A percentile compares a stretch with the other conserved stretches of the same genome.
phyloP scores from a whole-genome alignment of 495 filamentous ascomycete species.

The Trichoderma reesei region DNA sequence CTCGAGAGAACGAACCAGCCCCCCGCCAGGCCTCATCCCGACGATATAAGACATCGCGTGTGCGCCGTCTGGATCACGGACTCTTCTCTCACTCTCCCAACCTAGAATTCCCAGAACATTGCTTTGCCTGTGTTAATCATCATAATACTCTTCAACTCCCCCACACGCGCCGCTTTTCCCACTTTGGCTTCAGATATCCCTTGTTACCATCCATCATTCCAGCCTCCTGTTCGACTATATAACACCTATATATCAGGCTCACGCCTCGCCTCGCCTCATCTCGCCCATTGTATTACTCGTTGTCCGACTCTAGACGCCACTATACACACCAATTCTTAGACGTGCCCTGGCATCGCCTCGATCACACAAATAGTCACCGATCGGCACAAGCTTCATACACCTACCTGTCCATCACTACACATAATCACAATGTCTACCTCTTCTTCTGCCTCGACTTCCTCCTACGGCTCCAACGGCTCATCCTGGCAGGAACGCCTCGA shows the following conservation, averaged over 20 bases:
- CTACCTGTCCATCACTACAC: neutral
- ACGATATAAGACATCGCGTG: slow-evolving; percentile 1
- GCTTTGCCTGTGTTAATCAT: neutral
- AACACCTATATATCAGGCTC: neutral
- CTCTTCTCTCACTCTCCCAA: neutral
- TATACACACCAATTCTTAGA: neutral
- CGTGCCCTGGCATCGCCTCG: neutral
- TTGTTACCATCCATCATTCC: neutral
- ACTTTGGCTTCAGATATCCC: neutral
- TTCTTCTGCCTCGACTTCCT: neutral
- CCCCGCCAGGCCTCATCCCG: neutral
- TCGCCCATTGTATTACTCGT: neutral
- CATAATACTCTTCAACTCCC: neutral
- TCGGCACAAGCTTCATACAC: neutral
- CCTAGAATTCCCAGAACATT: neutral
- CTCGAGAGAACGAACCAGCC: neutral
- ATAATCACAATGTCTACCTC: neutral
- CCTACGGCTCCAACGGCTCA: neutral
- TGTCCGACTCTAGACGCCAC: neutral
- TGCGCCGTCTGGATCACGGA: neutral
- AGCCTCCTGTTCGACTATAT: neutral
- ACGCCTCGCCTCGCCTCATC: neutral
- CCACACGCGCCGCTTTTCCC: neutral
- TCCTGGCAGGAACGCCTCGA: slow-evolving; percentile 27
- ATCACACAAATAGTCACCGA: neutral